phyloP scores from a whole-genome alignment of 768 basidiomycete species.

The Aureoboletus auriporus region DNA sequence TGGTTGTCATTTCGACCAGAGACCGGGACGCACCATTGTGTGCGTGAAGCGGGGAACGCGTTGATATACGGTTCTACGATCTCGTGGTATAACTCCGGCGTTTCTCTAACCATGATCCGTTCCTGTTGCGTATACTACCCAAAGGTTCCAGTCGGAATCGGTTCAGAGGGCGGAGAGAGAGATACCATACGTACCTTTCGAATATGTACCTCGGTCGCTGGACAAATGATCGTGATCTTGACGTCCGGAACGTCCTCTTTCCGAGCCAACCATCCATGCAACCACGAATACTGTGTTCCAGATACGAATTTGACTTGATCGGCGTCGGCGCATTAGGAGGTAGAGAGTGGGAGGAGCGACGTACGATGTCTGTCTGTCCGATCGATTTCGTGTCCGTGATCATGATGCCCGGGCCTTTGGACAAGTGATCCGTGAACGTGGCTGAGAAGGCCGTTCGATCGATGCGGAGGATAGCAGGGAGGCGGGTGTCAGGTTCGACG shows the following conservation, averaged over 20 bases:
- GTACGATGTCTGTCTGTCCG: conserved; percentile 65
- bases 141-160: no score
- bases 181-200: conserved; percentile 43
- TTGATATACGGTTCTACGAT: conserved; percentile 78
- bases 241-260: conserved; percentile 51
- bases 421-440: conserved; percentile 35
- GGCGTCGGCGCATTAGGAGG: no score
- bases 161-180: not conserved
- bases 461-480: conserved; percentile 66
- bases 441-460: conserved; percentile 70
- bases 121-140: conserved; percentile 73
- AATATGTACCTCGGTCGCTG: conserved; percentile 88
- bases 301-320: no score
- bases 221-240: conserved; percentile 81
- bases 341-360: conserved; percentile 12
- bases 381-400: conserved; percentile 45
- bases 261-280: conserved; percentile 65
- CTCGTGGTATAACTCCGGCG: conserved; percentile 66
- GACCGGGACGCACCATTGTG: conserved; percentile 60
- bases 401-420: conserved; percentile 10
- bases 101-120: conserved; percentile 73
- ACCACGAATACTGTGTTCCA: conserved; percentile 69
- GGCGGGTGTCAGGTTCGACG: conserved; percentile 14
- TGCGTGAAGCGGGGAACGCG: conserved; percentile 70
- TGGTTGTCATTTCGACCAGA: no score